Evolutionary conservation across 78 protist species (phyloP), one percentile per base, ranked within the genome.

Genomic region (Polysphondylium violaceum): DNA sequence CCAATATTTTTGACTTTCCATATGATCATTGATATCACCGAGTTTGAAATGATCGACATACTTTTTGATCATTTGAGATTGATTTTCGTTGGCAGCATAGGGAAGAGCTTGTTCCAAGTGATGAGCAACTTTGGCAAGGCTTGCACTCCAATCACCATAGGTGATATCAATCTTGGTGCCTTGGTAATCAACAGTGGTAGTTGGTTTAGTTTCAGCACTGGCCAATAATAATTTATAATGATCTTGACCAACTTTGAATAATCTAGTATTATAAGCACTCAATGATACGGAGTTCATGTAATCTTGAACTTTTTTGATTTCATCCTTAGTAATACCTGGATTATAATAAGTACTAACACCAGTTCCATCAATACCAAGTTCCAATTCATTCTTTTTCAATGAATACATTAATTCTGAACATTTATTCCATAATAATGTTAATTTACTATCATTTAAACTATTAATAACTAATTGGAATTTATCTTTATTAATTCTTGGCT

Each of bases 1-100:
- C 98, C 98, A 96, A 29, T 7, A 38, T 44, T 93, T 58, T 63
- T 92, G 95, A 11, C 88, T 25, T 31, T 96, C 96, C 75, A 83
- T 96, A 93, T 88, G 95, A 21, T 47, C 93, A 5, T 91, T 86
- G 35, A 96, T 75, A 61, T 9, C 9, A 31, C 98, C 98, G 21
- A 8, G 9, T 9, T 16, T 8, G 78, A 96, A 96, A 25, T 27
- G 23, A 27, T 63, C 92, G 14, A 91, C 56, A 72, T 96, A 96
- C 43, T 87, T 44, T n/a, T 61, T 29, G 6, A 94, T 11, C 98
- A 96, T 96, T 41, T 75, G 25, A 73, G 17, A 19, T 64, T 94
- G 96, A 74, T 55, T 77, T 23, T 72, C 92, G 75, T 92, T 91
- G 14, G 94, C 95, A 19, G 81, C 76, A n/a, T 74, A 38, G 35